Evolutionary conservation across 1,139 yeast genomes (phyloP).

Genomic region (Lodderomyces metapsilosis): DNA sequence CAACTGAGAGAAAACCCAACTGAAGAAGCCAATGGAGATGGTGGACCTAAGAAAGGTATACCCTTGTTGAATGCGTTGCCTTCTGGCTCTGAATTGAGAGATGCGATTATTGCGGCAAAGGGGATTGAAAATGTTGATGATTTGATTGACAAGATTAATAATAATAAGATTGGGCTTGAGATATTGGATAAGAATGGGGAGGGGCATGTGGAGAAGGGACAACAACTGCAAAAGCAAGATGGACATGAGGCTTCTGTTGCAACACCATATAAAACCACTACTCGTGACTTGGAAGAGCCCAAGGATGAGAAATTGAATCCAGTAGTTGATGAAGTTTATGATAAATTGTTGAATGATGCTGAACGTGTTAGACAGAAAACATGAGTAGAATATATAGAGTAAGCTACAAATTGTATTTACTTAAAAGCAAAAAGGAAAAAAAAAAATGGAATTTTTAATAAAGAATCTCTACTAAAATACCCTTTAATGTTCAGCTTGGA

Average conservation of each 20-base stretch:
- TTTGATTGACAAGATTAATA: conserved; percentile 63
- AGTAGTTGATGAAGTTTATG: conserved; percentile 66
- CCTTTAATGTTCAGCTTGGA: conserved; percentile 44
- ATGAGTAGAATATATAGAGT: too few relatives aligned
- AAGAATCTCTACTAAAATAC: neutral
- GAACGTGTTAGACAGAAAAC: conserved; percentile 54
- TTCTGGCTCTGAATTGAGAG: conserved; percentile 73
- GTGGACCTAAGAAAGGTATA: conserved; percentile 13
- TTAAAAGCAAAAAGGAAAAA: neutral
- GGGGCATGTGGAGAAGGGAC: conserved; percentile 1
- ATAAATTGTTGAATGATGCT: conserved; percentile 64
- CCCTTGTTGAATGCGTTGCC: conserved; percentile 52
- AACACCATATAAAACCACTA: conserved; percentile 3
- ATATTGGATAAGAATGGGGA: conserved; percentile 13
- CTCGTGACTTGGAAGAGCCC: neutral
- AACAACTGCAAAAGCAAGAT: too few relatives aligned
- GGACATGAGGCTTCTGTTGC: conserved; percentile 1
- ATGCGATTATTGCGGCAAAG: conserved; percentile 74
- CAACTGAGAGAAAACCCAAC: conserved; percentile 47
- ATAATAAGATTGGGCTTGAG: conserved; percentile 51
- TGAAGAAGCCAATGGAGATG: conserved; percentile 9
- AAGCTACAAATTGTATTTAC: neutral
- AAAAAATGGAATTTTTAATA: neutral
- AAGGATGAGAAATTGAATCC: conserved; percentile 27
- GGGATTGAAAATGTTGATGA: conserved; percentile 73